Conservation (phyloP, 1,139 yeast species). For the Komagataea norvegica region DNA sequence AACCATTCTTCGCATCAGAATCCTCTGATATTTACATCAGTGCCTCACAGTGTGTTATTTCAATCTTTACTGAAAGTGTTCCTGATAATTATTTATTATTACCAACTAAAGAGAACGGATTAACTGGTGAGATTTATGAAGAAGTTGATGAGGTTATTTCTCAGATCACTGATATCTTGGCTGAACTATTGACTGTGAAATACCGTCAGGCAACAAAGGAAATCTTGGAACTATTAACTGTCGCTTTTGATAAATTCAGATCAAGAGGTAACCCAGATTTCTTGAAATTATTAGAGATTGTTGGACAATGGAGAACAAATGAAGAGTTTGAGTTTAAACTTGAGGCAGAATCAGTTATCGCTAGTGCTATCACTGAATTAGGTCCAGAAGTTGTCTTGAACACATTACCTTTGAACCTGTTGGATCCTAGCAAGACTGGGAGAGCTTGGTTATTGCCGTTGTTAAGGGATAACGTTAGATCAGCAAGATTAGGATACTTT, state of each 20-base stretch:
- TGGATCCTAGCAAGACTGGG: constrained; percentile 53
- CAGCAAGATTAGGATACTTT: constrained; percentile 64
- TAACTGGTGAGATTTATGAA: constrained; percentile 46
- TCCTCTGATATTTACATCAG: constrained; percentile 63
- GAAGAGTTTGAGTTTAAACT: constrained; percentile 71
- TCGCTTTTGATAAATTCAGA: constrained; percentile 60
- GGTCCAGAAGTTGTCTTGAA: constrained; percentile 84
- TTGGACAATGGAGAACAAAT: constrained; percentile 83
- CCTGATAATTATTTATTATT: constrained; percentile 53
- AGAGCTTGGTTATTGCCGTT: constrained; percentile 96
- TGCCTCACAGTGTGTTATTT: constrained; percentile 83
- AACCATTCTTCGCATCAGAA: constrained; percentile 63
- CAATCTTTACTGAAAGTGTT: constrained; percentile 62
- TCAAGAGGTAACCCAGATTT: constrained; percentile 70
- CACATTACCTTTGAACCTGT: constrained; percentile 73
- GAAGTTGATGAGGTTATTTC: constrained; percentile 54
- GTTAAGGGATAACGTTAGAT: constrained; percentile 77
- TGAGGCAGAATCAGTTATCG: constrained; percentile 77
- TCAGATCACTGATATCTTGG: constrained; percentile 47
- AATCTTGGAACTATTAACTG: constrained; percentile 64
- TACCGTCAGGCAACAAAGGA: constrained; percentile 76
- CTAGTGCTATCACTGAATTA: constrained; percentile 69
- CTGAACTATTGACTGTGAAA: constrained; percentile 64
- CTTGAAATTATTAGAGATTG: constrained; percentile 57
- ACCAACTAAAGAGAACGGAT: constrained; percentile 36